Evolutionary conservation across 2,329 filamentous ascomycete genomes (phyloP), one percentile per base, ranked within the genome.

Genomic region (Taxawa tesnikishii): DNA sequence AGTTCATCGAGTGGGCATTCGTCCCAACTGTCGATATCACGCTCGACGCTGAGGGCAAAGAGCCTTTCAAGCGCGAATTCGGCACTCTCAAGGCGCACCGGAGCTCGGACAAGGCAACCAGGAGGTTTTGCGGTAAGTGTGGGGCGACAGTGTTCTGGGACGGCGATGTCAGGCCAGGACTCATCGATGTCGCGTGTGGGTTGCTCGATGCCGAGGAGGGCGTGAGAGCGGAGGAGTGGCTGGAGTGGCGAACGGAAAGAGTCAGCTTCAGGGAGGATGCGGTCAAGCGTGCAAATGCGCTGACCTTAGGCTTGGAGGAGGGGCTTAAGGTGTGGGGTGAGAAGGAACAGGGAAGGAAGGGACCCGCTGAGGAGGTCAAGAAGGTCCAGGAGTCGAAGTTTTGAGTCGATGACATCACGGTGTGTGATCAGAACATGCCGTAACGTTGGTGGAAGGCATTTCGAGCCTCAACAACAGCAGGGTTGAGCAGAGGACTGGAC

Each of bases 1-100:
- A 79, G 34, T 65, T 80, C 28, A 68, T 78, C 42, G 58, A 67
- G 0, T 83, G 77, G 77, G 63, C 71, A 0, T 83, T 80, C 45
- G 55, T 81, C 1, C 73, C 74, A 1, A 59, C 62, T n/a, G 50
- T 54, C 2, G 74, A 77, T 43, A 71, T 82, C 32, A 51, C 59
- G 12, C 58, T 70, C 2, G 13, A 31, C 15, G 38, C 51, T 18
- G 39, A 61, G 29, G 44, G 53, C 10, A 37, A 21, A 10, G 44
- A 47, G 13, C 44, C 51, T 28, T 64, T 63, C 24, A 34, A 23
- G n/a, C 17, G 9, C 4, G 11, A 29, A 6, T 43, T 53, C 15
- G 61, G 60, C 0, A 65, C 65, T 1, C 49, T 75, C 34, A 62
- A 60, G 31, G 56, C 46, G 9, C 77, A 77, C 45, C 48, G 59